Base-by-base conservation (phyloP, 805 yeast genomes). In the Cyberlindnera suaveolens region DNA sequence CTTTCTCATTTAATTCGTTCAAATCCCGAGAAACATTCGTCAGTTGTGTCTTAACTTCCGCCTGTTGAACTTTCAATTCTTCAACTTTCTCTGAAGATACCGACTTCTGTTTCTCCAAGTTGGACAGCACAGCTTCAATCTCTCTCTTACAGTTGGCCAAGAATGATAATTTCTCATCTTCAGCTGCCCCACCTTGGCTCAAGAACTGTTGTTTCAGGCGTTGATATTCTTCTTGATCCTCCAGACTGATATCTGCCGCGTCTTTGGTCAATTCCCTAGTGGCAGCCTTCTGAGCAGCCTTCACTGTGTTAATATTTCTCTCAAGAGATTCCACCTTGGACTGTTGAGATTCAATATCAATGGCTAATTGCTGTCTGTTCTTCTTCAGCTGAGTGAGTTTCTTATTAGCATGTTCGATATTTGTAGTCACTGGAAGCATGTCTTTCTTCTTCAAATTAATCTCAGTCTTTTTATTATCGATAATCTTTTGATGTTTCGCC, bases 371-470 rank as follows among this genome's bases (percentile, higher is more conserved):
- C 23, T 62, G 66, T 5, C 77, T 64, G 56, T 80, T 76, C 31
- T 65, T 66, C 39, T 70, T 70, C 37, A 71, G 66, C 31, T 71
- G 71, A 6, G 56, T 53, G 2, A 79, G 63, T 48, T 79, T 81
- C 39, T 69, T 69, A 10, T 57, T 51, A 1, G 75, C 52, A 9
- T 82, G 68, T 10, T 67, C 67, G 42, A 73, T 72, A 47, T 78
- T 79, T 7, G 87, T 75, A 29, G 71, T 72, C 5, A 82, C 57
- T 1, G 95, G 95, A 26, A 84, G 70, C 40, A 85, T 52, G 6
- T 72, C 71, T 40, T 71, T 71, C 23, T 67, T 63, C 31, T 67
- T 46, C 6, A 62, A 58, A 34, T 77, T 82, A 15, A 74, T 59
- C n/a, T 64, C 61, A 3, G 56, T 50, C n/a, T 61, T 57, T 38